A percentile compares a stretch with the other conserved stretches of the same genome.
phyloP scores from a whole-genome alignment of 202 grass and related monocot genomes.

The Thinopyrum obtusiflorum region DNA sequence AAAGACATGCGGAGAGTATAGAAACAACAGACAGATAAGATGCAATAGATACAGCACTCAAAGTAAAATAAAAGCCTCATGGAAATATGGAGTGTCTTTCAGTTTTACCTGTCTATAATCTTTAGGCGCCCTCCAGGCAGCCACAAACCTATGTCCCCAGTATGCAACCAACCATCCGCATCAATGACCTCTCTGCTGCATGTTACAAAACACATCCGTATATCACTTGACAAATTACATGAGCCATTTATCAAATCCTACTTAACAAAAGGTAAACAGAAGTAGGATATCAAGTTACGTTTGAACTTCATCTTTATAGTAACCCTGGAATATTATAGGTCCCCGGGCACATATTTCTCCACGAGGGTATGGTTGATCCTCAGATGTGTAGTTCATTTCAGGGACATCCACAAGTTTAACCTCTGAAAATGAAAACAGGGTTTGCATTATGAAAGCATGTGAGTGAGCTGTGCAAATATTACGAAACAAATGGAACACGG shows the following conservation, averaged over 20 bases:
- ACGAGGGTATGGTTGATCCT: constrained; percentile 85
- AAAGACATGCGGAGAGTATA: neutral
- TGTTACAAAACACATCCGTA: constrained; percentile 31
- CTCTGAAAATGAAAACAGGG: constrained; percentile 47
- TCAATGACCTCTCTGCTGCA: constrained; percentile 79
- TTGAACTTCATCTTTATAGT: constrained; percentile 87
- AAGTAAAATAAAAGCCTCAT: neutral
- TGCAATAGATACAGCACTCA: neutral
- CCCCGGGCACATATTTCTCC: constrained; percentile 98
- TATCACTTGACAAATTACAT: neutral
- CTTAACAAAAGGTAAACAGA: neutral
- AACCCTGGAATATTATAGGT: constrained; percentile 70
- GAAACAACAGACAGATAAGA: neutral
- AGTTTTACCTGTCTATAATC: constrained; percentile 88
- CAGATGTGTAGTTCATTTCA: constrained; percentile 96
- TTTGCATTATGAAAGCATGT: constrained; percentile 1
- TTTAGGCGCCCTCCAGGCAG: constrained; percentile 85
- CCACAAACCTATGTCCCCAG: constrained; percentile 97
- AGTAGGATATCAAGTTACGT: constrained; percentile 54
- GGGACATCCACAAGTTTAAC: constrained; percentile 94
- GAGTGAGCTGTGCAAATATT: neutral
- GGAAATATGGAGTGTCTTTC: neutral
- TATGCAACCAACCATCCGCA: constrained; percentile 90
- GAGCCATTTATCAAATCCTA: constrained; percentile 1
- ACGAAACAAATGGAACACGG: neutral